A percentile compares a stretch with the other conserved stretches of the same genome.
phyloP scores from a whole-genome alignment of 2,329 filamentous ascomycete genomes.

The Exophiala oligosperma region DNA sequence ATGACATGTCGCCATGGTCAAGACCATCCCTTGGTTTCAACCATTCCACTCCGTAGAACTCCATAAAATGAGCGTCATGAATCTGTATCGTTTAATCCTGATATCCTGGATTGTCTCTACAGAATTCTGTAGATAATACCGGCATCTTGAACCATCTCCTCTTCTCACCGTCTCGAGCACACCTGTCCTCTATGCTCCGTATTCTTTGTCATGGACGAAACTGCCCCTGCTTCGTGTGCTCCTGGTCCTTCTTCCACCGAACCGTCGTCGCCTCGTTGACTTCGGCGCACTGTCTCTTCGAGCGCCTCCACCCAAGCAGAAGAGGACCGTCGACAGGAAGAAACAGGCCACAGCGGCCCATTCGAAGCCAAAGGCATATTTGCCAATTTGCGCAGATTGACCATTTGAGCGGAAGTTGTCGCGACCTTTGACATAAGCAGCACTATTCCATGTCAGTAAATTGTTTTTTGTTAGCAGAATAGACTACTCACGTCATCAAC shows the following conservation, averaged over 20 bases:
- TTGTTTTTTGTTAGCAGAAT: slow-evolving; percentile 1
- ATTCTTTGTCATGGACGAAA: slow-evolving; percentile 33
- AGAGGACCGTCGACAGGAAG: slow-evolving; percentile 57
- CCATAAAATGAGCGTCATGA: slow-evolving; percentile 5
- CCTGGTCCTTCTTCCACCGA: slow-evolving; percentile 25
- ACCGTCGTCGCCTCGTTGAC: slow-evolving; percentile 8
- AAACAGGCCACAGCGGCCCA: slow-evolving; percentile 59
- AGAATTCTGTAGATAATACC: background rate
- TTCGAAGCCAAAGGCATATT: slow-evolving; percentile 62
- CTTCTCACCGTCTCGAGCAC: background rate
- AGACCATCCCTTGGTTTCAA: slow-evolving; percentile 7
- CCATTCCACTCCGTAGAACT: slow-evolving; percentile 5
- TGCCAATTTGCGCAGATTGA: slow-evolving; percentile 52
- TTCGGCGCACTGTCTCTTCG: slow-evolving; percentile 10
- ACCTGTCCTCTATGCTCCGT: slow-evolving; percentile 16
- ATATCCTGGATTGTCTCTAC: slow-evolving; percentile 2
- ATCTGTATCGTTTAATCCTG: background rate
- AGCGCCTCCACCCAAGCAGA: slow-evolving; percentile 50
- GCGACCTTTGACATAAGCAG: slow-evolving; percentile 60
- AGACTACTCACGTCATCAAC: slow-evolving; percentile 61
- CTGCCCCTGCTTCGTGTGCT: slow-evolving; percentile 31
- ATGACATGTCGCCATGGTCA: slow-evolving; percentile 14
- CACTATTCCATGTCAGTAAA: slow-evolving; percentile 41
- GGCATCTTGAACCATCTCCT: background rate
- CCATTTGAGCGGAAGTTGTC: slow-evolving; percentile 54